These are phyloP conservation scores for Fistulifera pelliculosa DNA, from an alignment of 108 stramenopile genomes.

Conservation along the genomic window DNA sequence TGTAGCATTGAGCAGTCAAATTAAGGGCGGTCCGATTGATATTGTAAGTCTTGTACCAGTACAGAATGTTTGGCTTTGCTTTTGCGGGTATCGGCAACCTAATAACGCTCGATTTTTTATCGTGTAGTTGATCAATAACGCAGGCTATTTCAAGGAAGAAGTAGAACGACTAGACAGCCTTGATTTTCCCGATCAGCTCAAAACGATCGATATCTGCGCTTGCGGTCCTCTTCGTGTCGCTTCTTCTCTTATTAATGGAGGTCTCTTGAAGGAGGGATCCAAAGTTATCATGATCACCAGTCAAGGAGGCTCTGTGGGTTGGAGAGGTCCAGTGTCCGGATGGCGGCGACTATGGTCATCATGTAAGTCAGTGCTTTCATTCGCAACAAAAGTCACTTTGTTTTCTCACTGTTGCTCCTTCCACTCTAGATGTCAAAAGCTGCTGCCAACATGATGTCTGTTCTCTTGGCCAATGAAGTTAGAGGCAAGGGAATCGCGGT, in stretches of 20 bases:
- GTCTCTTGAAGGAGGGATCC: slow-evolving; percentile 25
- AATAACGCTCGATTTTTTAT: not conserved
- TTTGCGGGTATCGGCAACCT: not conserved
- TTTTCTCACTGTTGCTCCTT: not conserved
- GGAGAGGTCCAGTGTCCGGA: slow-evolving; percentile 33
- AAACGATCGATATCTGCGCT: slow-evolving; percentile 63
- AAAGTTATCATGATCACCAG: slow-evolving; percentile 54
- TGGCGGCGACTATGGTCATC: slow-evolving; percentile 17
- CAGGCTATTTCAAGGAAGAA: slow-evolving; percentile 53
- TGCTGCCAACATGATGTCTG: slow-evolving; percentile 68
- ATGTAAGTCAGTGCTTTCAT: slow-evolving; percentile 3
- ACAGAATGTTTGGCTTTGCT: not conserved
- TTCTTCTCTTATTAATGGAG: slow-evolving; percentile 21
- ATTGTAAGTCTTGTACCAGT: slow-evolving; percentile 23
- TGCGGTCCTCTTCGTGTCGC: slow-evolving; percentile 47
- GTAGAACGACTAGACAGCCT: slow-evolving; percentile 33
- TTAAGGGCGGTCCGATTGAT: slow-evolving; percentile 38
- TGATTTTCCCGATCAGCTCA: slow-evolving; percentile 47
- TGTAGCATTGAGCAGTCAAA: slow-evolving; percentile 16
- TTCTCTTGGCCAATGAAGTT: slow-evolving; percentile 46
- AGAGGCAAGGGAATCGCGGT: slow-evolving; percentile 36
- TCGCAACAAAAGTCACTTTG: not conserved
- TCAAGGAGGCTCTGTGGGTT: slow-evolving; percentile 49
- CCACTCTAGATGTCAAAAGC: slow-evolving; percentile 64
- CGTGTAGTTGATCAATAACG: slow-evolving; percentile 34